Percentiles rank a stretch among this genome's conserved stretches.
Evolutionary conservation across 306 rosid genomes (phyloP).

Genomic region (Hippophae gyantsensis): DNA sequence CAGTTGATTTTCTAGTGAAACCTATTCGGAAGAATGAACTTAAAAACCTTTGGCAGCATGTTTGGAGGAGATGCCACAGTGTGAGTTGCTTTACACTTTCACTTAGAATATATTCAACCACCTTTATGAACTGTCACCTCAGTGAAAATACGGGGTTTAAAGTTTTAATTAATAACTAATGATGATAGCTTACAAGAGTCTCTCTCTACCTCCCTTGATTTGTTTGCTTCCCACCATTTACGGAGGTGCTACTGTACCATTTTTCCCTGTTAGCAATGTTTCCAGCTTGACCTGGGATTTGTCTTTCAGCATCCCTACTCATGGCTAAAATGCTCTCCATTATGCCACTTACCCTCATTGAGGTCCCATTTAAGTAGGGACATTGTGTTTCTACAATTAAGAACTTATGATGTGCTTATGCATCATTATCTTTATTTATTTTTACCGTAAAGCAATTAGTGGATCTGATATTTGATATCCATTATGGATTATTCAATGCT

Average conservation of each 20-base stretch:
- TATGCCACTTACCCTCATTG: no score
- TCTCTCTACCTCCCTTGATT: no score
- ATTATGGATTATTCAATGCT: conserved; percentile 16
- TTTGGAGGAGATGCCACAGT: conserved; percentile 61
- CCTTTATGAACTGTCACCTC: neutral
- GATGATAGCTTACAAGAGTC: no score
- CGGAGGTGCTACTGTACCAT: no score
- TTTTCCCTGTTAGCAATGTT: no score
- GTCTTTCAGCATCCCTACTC: no score
- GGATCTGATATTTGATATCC: conserved; percentile 12
- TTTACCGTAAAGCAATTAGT: conserved; percentile 16
- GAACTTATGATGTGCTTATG: no score
- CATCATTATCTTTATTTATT: neutral
- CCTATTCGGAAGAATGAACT: conserved; percentile 64
- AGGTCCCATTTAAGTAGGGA: no score
- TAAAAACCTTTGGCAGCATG: conserved; percentile 63
- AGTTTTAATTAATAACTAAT: neutral
- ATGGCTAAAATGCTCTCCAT: no score
- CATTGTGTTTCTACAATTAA: no score
- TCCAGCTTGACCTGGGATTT: no score
- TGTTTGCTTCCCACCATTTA: no score
- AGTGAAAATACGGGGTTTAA: neutral
- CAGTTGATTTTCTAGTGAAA: conserved; percentile 56
- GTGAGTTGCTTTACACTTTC: conserved; percentile 35
- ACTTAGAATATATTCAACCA: neutral